These are phyloP conservation scores for Wallacemonas sp. DNA, from an alignment of 208 protist species.

Conservation along the genomic window DNA sequence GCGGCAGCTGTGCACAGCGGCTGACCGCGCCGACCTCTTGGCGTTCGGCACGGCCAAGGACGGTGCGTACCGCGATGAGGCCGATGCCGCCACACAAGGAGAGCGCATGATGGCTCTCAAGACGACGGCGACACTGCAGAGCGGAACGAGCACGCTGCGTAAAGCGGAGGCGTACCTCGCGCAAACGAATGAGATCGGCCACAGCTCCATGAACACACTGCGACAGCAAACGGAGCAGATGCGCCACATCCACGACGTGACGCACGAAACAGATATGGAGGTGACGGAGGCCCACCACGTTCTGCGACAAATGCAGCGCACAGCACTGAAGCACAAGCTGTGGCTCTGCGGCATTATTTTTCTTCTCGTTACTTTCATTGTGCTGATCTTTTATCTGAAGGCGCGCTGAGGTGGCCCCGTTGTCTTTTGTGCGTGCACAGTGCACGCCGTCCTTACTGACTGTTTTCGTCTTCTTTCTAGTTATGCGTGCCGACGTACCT, in stretches of 20 bases:
- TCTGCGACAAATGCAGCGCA: slow-evolving; percentile 68
- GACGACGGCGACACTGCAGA: slow-evolving; percentile 54
- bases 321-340: slow-evolving; percentile 59
- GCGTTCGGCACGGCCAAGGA: slow-evolving; percentile 16
- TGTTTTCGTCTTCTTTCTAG: too few relatives aligned
- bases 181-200: slow-evolving; percentile 44
- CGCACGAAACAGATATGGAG: slow-evolving; percentile 59
- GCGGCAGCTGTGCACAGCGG: slow-evolving; percentile 37
- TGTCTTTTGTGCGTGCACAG: too few relatives aligned
- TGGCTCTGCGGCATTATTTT: slow-evolving; percentile 49
- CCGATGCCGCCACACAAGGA: slow-evolving; percentile 40
- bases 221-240: slow-evolving; percentile 71
- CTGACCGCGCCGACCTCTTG: slow-evolving; percentile 56
- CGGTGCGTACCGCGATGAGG: slow-evolving; percentile 17
- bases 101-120: slow-evolving; percentile 37
- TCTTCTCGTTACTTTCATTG: slow-evolving; percentile 33
- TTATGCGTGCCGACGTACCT: too few relatives aligned
- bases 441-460: too few relatives aligned
- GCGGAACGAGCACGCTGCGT: slow-evolving; percentile 46
- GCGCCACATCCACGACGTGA: slow-evolving; percentile 36
- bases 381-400: slow-evolving; percentile 37
- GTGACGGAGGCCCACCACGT: slow-evolving; percentile 48
- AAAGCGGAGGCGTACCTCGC: slow-evolving; percentile 62
- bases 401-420: not conserved
- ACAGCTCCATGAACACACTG: slow-evolving; percentile 38